phyloP scores from a whole-genome alignment of 23 red algal species.

The Agarophyton chilense region DNA sequence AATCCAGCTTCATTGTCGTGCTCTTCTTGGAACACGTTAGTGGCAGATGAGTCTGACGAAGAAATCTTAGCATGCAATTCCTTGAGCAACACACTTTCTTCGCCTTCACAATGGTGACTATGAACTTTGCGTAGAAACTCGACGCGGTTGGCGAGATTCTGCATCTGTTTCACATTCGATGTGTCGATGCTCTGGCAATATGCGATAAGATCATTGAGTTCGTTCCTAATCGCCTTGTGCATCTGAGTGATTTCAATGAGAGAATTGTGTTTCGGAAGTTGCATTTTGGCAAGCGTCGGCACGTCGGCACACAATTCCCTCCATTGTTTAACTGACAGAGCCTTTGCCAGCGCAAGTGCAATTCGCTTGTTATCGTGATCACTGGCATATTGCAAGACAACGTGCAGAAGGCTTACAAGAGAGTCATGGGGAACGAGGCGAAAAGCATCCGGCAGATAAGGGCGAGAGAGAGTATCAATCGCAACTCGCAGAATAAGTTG shows the following conservation, averaged over 20 bases:
- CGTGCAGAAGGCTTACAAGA: constrained; percentile 7
- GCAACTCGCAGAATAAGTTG: constrained; percentile 26
- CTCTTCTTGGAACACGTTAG: constrained; percentile 38
- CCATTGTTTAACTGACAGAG: constrained; percentile 25
- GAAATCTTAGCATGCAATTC: constrained; percentile 38
- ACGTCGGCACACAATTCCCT: constrained; percentile 18
- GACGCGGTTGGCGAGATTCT: constrained; percentile 17
- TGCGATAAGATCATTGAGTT: constrained; percentile 47
- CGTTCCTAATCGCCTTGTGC: constrained; percentile 52
- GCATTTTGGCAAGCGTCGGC: constrained; percentile 16
- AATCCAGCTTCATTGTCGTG: constrained; percentile 26
- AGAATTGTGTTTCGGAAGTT: constrained; percentile 37
- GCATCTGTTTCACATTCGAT: constrained; percentile 47
- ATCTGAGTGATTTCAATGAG: constrained; percentile 56
- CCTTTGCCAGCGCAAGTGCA: constrained; percentile 26
- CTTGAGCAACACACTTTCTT: constrained; percentile 53
- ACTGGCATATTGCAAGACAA: constrained; percentile 16
- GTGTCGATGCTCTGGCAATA: constrained; percentile 51
- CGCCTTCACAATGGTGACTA: constrained; percentile 53
- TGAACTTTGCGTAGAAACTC: constrained; percentile 64
- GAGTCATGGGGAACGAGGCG: constrained; percentile 22
- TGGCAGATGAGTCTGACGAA: not conserved
- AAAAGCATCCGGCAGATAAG: constrained; percentile 32
- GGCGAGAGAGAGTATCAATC: not conserved
- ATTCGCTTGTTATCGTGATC: constrained; percentile 22